phyloP scores from a whole-genome alignment of 176 grass and related monocot genomes.

The Paspalum vaginatum region DNA sequence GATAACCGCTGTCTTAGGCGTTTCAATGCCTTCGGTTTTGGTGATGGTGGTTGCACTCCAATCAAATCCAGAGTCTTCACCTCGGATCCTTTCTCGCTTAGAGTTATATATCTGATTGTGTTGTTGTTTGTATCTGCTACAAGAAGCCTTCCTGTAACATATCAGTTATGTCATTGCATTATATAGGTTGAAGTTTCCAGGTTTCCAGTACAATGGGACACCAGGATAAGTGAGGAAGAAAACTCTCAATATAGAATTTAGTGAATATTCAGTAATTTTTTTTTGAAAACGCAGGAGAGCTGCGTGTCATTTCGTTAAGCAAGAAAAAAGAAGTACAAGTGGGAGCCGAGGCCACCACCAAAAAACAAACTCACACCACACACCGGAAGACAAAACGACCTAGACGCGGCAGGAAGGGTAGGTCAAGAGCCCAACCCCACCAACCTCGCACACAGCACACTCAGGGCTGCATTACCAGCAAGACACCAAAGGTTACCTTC shows the following conservation, averaged over 20 bases:
- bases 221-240: neutral
- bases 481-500: too few species aligned
- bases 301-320: too few species aligned
- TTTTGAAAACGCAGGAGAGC: too few species aligned
- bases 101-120: conserved; percentile 73
- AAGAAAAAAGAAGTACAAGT: too few species aligned
- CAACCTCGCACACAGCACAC: too few species aligned
- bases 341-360: too few species aligned
- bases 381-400: too few species aligned
- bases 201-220: neutral
- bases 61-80: conserved; percentile 77
- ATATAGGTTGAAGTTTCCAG: conserved; percentile 14
- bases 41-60: conserved; percentile 64
- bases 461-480: too few species aligned
- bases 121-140: conserved; percentile 99
- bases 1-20: conserved; percentile 76
- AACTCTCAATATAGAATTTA: neutral
- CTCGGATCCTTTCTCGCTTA: conserved; percentile 70
- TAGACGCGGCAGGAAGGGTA: too few species aligned
- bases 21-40: conserved; percentile 75
- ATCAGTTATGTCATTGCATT: conserved; percentile 8
- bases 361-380: too few species aligned
- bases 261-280: too few species aligned
- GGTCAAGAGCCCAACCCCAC: too few species aligned
- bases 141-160: conserved; percentile 80